Evolutionary conservation across 2,329 filamentous ascomycete genomes (phyloP).

Genomic region (Akanthomyces muscarius): DNA sequence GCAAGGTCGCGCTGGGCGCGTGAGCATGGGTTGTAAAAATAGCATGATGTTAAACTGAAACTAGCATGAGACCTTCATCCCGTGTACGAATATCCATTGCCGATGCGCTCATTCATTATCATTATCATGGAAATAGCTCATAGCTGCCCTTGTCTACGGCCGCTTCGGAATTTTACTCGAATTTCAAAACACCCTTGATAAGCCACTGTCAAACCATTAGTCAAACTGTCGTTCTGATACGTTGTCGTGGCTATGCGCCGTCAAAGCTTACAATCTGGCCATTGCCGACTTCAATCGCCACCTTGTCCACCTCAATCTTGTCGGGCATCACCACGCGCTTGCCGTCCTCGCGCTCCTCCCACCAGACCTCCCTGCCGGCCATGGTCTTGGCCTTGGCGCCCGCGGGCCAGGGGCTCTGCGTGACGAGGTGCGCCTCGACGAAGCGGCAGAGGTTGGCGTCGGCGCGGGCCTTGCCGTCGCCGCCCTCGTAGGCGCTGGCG

Average conservation of each 20-base stretch:
- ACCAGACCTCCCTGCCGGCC: constrained; percentile 67
- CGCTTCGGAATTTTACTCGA: constrained; percentile 26
- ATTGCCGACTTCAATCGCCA: constrained; percentile 75
- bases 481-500: constrained; percentile 69
- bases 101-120: constrained; percentile 2
- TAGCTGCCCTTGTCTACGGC: neutral
- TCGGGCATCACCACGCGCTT: constrained; percentile 74
- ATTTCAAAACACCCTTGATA: constrained; percentile 50
- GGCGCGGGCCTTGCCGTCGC: constrained; percentile 71
- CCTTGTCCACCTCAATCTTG: constrained; percentile 68
- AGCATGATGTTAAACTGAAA: neutral
- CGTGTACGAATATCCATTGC: neutral
- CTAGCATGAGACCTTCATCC: neutral
- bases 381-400: constrained; percentile 62
- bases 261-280: constrained; percentile 64
- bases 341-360: constrained; percentile 67
- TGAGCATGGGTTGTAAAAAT: constrained; percentile 19
- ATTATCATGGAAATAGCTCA: neutral
- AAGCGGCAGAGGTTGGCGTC: constrained; percentile 72
- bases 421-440: constrained; percentile 80
- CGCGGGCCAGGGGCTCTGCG: constrained; percentile 70
- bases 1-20: constrained; percentile 36
- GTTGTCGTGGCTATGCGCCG: too few species aligned
- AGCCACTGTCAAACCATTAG: constrained; percentile 54
- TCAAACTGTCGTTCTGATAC: neutral